phyloP scores from a whole-genome alignment of 2,329 filamentous ascomycete species.

The Trichoderma pleuroti region DNA sequence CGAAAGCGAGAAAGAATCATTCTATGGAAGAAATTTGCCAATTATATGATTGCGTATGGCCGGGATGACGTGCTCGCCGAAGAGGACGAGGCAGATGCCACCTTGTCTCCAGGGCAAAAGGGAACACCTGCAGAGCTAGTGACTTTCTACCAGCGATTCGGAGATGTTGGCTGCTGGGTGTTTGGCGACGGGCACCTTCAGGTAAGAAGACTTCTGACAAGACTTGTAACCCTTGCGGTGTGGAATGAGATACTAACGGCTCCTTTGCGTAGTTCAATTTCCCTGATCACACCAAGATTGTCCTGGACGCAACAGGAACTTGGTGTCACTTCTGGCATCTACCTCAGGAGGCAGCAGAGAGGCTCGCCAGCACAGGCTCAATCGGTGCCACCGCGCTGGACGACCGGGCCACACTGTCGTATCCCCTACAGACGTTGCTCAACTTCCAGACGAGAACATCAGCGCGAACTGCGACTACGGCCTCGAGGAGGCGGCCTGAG shows the following conservation, averaged over 20 bases:
- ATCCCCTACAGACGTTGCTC: conserved; percentile 68
- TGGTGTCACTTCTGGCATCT: conserved; percentile 78
- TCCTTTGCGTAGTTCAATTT: conserved; percentile 67
- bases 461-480: conserved; percentile 40
- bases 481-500: conserved; percentile 54
- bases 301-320: conserved; percentile 69
- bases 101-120: conserved; percentile 38
- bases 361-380: conserved; percentile 61
- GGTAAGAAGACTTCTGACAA: conserved; percentile 38
- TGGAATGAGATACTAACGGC: conserved; percentile 23
- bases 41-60: conserved; percentile 71
- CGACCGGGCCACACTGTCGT: conserved; percentile 67
- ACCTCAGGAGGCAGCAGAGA: conserved; percentile 64
- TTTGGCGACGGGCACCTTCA: conserved; percentile 78
- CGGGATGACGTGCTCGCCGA: conserved; percentile 59
- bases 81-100: conserved; percentile 41
- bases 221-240: not conserved
- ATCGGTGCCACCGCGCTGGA: conserved; percentile 68
- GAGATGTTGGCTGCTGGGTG: conserved; percentile 77
- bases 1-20: conserved; percentile 63
- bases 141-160: conserved; percentile 77
- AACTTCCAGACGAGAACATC: conserved; percentile 57
- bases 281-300: conserved; percentile 81
- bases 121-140: conserved; percentile 55
- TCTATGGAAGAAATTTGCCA: conserved; percentile 70